phyloP scores from a whole-genome alignment of 2,329 filamentous ascomycete species.

The Exophiala spinifera region DNA sequence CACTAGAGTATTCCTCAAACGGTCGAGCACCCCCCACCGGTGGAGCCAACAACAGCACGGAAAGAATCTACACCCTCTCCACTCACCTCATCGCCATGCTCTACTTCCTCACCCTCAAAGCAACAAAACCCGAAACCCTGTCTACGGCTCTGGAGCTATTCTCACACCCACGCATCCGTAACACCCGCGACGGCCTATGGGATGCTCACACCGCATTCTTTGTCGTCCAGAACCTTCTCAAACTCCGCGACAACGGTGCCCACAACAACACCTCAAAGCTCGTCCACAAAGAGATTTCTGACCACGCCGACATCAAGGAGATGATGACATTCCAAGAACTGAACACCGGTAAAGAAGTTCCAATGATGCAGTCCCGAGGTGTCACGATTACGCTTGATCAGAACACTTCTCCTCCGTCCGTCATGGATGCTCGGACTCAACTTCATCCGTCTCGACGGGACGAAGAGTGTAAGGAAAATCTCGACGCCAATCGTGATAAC shows the following conservation, averaged over 20 bases:
- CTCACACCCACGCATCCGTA: conserved; percentile 14
- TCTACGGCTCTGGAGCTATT: conserved; percentile 23
- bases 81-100: conserved; percentile 29
- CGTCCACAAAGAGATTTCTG: too few species aligned
- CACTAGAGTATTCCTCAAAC: not conserved
- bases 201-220: conserved; percentile 22
- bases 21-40: not conserved
- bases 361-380: too few species aligned
- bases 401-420: too few species aligned
- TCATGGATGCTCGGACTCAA: too few species aligned
- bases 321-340: too few species aligned
- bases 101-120: conserved; percentile 31
- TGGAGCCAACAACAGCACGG: not conserved
- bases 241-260: conserved; percentile 3
- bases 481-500: too few species aligned
- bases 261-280: not conserved
- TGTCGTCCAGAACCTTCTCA: conserved; percentile 16
- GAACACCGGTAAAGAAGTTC: too few species aligned
- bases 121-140: conserved; percentile 11
- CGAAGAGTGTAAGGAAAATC: too few species aligned
- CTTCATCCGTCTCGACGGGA: too few species aligned
- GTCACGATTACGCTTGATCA: too few species aligned
- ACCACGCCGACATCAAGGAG: too few species aligned
- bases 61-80: conserved; percentile 27
- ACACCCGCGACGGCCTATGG: conserved; percentile 30